These are phyloP conservation scores for Botrytis fragariae DNA, from an alignment of 2,329 filamentous ascomycete species.

Conservation along the genomic window DNA sequence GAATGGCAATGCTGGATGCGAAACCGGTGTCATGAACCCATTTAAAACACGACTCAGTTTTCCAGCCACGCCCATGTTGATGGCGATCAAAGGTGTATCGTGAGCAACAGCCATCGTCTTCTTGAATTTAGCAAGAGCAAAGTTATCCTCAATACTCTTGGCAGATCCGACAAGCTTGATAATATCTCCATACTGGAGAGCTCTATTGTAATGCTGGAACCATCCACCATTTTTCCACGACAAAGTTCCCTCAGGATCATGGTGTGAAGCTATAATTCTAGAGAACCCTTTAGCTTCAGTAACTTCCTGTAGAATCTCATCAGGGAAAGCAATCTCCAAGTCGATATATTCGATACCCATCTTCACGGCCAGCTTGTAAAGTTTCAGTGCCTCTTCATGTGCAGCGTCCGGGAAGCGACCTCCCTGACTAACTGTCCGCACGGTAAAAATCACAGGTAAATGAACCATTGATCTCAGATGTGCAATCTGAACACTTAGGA, in stretches of 20 bases:
- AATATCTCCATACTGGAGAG: conserved; percentile 84
- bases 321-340: conserved; percentile 82
- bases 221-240: conserved; percentile 94
- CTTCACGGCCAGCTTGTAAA: conserved; percentile 77
- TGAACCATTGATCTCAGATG: conserved; percentile 69
- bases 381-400: conserved; percentile 64
- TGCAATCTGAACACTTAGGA: conserved; percentile 77
- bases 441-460: conserved; percentile 86
- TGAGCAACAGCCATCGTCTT: conserved; percentile 69
- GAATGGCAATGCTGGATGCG: conserved; percentile 83
- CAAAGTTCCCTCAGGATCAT: conserved; percentile 75
- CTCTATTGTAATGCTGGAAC: conserved; percentile 86
- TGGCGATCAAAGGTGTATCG: conserved; percentile 80
- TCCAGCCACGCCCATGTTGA: conserved; percentile 90
- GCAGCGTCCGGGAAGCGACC: conserved; percentile 81
- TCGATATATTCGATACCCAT: conserved; percentile 92
- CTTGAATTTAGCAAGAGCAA: conserved; percentile 79
- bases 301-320: conserved; percentile 69
- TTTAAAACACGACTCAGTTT: conserved; percentile 91
- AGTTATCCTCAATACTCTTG: conserved; percentile 77
- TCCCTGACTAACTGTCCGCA: conserved; percentile 82
- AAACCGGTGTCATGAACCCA: conserved; percentile 90
- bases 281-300: conserved; percentile 65
- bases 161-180: conserved; percentile 92
- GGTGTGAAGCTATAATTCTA: conserved; percentile 91